A percentile compares a stretch with the other conserved stretches of the same genome.
Evolutionary conservation across 1,284 basidiomycete genomes (phyloP).

Genomic region (Boletus nobilissimus): DNA sequence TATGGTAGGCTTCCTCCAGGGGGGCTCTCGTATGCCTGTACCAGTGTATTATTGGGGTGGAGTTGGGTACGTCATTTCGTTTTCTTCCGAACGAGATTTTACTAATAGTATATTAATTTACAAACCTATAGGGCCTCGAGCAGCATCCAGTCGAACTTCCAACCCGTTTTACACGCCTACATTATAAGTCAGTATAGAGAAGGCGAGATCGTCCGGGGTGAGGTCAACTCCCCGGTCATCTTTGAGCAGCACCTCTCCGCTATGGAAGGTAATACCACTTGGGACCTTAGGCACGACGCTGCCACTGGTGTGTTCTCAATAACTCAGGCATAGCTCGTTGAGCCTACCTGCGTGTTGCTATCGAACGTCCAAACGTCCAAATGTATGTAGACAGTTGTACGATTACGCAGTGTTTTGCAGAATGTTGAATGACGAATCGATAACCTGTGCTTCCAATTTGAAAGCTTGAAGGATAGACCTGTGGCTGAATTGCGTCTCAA

Average conservation of each 20-base stretch:
- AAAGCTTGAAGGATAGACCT: too few relatives aligned
- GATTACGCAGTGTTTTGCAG: not conserved
- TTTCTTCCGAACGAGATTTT: not conserved
- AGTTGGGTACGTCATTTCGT: not conserved
- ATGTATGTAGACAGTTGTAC: not conserved
- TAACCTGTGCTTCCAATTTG: too few relatives aligned
- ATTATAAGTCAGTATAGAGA: accelerated
- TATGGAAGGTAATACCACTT: not conserved
- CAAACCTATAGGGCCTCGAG: not conserved
- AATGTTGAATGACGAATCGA: too few relatives aligned
- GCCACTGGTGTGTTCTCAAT: not conserved
- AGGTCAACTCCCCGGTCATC: too few relatives aligned
- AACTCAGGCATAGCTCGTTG: not conserved
- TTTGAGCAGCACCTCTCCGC: not conserved
- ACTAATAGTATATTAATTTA: not conserved
- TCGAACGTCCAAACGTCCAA: not conserved
- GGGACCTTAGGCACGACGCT: accelerated
- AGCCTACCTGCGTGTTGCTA: not conserved
- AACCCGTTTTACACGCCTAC: not conserved
- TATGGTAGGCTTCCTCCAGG: not conserved
- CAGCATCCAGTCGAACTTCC: not conserved
- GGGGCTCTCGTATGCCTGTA: not conserved
- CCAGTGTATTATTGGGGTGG: not conserved
- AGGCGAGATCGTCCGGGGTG: not conserved
- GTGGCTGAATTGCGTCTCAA: too few relatives aligned